Evolutionary conservation across 495 filamentous ascomycete genomes (phyloP).

Genomic region (Monascus purpureus): DNA sequence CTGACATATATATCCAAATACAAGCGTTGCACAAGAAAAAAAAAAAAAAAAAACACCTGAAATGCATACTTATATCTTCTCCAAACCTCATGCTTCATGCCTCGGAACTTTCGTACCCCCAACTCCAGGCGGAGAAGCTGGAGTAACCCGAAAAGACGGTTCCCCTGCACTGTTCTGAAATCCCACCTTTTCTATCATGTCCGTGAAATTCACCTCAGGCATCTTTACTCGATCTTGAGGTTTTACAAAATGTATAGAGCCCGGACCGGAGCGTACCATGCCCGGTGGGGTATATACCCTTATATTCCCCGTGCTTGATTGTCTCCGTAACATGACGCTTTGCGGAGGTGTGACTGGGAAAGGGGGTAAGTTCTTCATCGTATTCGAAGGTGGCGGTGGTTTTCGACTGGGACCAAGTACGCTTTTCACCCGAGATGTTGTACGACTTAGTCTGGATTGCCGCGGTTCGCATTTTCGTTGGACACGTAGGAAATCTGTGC

Average conservation of each 20-base stretch:
- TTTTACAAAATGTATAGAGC: too few species aligned
- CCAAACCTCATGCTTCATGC: too few species aligned
- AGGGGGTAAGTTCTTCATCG: conserved; percentile 4
- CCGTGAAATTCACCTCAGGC: conserved; percentile 47
- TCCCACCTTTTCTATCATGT: conserved; percentile 47
- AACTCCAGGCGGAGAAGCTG: conserved; percentile 4
- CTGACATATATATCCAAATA: too few species aligned
- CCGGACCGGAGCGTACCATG: too few species aligned
- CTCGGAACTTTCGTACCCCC: too few species aligned
- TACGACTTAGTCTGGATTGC: too few species aligned
- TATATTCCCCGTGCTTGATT: conserved; percentile 52
- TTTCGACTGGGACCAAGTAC: conserved; percentile 14
- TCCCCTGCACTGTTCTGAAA: conserved; percentile 27
- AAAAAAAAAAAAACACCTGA: too few species aligned
- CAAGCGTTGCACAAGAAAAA: too few species aligned
- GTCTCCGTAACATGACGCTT: conserved; percentile 16
- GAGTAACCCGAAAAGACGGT: conserved; percentile 16
- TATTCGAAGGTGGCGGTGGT: neutral
- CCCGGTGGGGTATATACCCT: conserved; percentile 54
- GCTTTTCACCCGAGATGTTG: conserved; percentile 24
- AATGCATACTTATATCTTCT: too few species aligned
- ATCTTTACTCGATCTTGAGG: conserved; percentile 21
- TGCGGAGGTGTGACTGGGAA: conserved; percentile 18
- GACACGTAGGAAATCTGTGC: conserved; percentile 46
- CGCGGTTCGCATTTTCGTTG: too few species aligned